phyloP scores from a whole-genome alignment of 371 early-diverging fungal genomes.

The Nematocida sp. region DNA sequence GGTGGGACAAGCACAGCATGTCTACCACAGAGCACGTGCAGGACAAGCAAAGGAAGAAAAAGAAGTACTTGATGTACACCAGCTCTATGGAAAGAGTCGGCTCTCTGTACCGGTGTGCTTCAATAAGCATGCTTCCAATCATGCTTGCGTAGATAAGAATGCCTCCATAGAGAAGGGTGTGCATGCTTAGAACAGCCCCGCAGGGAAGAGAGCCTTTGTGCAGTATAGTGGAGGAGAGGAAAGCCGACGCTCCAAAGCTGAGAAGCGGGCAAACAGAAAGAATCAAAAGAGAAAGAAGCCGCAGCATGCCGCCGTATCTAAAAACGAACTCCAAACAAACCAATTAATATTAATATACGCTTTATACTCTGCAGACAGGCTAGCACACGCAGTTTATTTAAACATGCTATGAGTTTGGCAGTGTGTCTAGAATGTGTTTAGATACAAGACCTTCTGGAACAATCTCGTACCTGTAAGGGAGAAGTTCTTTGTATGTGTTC shows the following conservation, averaged over 20 bases:
- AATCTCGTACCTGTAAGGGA: constrained; percentile 59
- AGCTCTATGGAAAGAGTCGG: neutral
- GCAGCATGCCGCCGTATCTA: neutral
- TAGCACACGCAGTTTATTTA: too few species aligned
- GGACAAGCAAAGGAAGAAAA: neutral
- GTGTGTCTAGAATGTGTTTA: constrained; percentile 53
- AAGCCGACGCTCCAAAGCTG: neutral
- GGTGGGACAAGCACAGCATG: neutral
- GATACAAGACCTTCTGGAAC: constrained; percentile 59
- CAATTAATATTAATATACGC: too few species aligned
- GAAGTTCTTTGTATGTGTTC: constrained; percentile 65
- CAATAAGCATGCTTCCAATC: neutral
- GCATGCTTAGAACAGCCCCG: neutral
- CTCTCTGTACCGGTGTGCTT: neutral
- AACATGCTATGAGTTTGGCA: constrained; percentile 53
- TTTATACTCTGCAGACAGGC: too few species aligned
- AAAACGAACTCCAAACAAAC: too few species aligned
- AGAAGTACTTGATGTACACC: neutral
- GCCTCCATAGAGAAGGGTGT: neutral
- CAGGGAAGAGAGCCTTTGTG: neutral
- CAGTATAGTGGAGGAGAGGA: neutral
- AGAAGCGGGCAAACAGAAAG: neutral
- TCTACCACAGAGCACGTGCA: neutral
- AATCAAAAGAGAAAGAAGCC: neutral
- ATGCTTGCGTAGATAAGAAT: neutral